Evolutionary conservation across 2,329 filamentous ascomycete genomes (phyloP), one percentile per base, ranked within the genome.

Genomic region (Talaromyces sp.): DNA sequence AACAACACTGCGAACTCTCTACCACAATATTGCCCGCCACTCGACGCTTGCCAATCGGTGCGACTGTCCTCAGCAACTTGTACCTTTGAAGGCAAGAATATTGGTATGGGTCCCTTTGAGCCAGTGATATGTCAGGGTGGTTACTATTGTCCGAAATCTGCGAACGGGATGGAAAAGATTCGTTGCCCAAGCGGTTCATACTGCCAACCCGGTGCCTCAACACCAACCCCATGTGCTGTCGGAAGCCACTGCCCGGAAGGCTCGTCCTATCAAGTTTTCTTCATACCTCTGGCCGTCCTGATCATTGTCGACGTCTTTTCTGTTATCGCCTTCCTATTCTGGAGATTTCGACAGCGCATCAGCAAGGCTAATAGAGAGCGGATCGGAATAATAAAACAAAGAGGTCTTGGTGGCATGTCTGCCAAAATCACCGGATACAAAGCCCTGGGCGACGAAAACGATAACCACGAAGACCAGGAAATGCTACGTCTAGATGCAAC

Each of bases 1-100:
- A 63, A 58, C 39, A 63, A 63, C 27, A 63, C 61, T 14, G 50
- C 50, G 2, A 63, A 63, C n/a, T 63, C 61, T 11, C 61, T 63
- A 33, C 61, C 61, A 19, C 61, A 63, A 31, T 63, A 63, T 47
- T 63, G 61, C 13, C 61, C 61, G 22, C 61, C 61, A 24, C 50
- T 63, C 22, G 61, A 63, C 27, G 41, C 49, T 35, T 63, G 61
- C 39, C 61, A 63, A 31, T 45, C 45, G 39, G 35, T 41, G 19
- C 35, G 61, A 19, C 43, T 63, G 27, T 45, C 61, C 5, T 63
- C 61, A 14, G 19, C 45, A 35, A 45, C 61, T 19, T 63, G 61
- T 33, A 63, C 61, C 11, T 27, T 63, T 19, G 10, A 63, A n/a
- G 61, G 41, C 31, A 63, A 39, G 11, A 63, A 63, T 31, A 39